Base-by-base conservation (phyloP, 148 eudicot genomes). In the Cornus florida region DNA sequence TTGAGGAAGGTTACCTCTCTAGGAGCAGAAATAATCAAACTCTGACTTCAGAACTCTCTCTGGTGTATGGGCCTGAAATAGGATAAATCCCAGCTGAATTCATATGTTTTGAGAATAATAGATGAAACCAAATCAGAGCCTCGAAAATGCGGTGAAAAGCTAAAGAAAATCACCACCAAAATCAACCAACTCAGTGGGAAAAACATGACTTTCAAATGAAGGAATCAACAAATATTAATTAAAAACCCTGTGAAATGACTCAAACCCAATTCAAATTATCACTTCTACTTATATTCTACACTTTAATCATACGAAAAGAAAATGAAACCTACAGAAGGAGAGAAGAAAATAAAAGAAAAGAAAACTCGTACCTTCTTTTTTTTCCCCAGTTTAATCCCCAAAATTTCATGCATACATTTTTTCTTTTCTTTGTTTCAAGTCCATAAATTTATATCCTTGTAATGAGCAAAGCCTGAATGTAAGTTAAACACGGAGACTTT, bases 241-340 rank as follows among this genome's bases (percentile, higher is more conserved):
- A 13, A 22, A 68, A 77, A 57, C 53, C 74, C 33, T 35, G 9
- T 77, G 66, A 67, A 69, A 32, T 77, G 48, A 77, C 73, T n/a
- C 74, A 35, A 77, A 70, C 75, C 80, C 75, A 57, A 13, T 59
- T 78, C 80, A 70, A 24, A 70, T 38, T 70, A 11, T 33, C 56
- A 57, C 53, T 70, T 59, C 20, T 35, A 13, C 0, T 48, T 20
- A 24, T 46, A 39, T 31, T 67, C 62, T 53, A 41, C 22, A 7
- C 57, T 62, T 39, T 6, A 76, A 31, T 46, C 62, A 46, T 17
- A 57, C 32, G 32, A 56, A 65, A 12, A n/a, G 12, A 2, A 56
- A 56, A 24, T 17, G 13, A 32, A 20, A 6, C 10, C 10, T 5
- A 50, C 10, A n/a, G 24, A 12, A 22, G 24, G 1, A 1, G 9